These are phyloP conservation scores for Mimosa pudica DNA, from an alignment of 306 rosid species.

Conservation along the genomic window DNA sequence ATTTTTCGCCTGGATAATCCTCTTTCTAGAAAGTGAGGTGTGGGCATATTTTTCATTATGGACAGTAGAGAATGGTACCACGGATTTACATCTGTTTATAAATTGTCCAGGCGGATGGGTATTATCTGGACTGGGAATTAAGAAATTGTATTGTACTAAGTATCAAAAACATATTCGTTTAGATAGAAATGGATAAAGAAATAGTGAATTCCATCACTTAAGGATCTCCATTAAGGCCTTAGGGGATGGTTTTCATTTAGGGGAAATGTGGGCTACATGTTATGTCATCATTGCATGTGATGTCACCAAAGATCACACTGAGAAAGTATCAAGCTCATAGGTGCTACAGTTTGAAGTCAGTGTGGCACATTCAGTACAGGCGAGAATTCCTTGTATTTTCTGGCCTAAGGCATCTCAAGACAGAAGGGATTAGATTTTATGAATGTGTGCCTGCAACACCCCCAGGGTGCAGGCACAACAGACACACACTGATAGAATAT, in stretches of 20 bases:
- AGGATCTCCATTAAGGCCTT: background rate
- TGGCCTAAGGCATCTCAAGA: slow-evolving; percentile 61
- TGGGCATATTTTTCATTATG: background rate
- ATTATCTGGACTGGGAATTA: no score
- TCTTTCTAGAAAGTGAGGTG: background rate
- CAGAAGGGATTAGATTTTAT: slow-evolving; percentile 38
- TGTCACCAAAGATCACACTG: slow-evolving; percentile 58
- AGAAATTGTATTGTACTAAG: no score
- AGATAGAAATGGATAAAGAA: no score
- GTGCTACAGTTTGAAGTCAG: slow-evolving; percentile 33
- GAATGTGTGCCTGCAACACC: no score
- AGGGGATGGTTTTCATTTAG: background rate
- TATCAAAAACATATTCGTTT: no score
- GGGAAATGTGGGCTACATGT: slow-evolving; percentile 7
- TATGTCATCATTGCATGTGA: slow-evolving; percentile 62
- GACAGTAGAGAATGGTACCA: background rate
- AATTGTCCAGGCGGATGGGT: no score
- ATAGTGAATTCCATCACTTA: background rate
- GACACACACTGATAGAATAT: no score
- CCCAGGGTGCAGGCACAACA: no score
- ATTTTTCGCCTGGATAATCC: background rate
- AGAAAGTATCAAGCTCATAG: slow-evolving; percentile 44
- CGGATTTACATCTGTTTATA: no score
- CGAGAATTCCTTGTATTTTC: slow-evolving; percentile 42
- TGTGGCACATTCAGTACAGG: slow-evolving; percentile 54